phyloP scores from a whole-genome alignment of 768 basidiomycete species.

The Trametes sanguinea region DNA sequence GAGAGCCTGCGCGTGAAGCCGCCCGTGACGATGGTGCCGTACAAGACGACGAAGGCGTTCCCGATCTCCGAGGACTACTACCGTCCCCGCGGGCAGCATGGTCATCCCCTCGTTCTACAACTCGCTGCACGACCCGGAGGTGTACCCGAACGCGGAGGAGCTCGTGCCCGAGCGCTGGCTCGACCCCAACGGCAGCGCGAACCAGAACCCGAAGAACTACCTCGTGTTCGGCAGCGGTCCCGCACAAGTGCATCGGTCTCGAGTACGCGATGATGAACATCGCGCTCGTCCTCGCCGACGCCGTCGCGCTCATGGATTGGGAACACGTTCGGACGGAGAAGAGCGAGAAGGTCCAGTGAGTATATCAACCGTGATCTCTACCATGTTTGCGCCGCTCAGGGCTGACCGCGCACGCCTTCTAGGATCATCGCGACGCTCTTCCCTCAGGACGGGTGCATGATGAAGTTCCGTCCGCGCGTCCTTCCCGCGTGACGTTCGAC shows the following conservation, averaged over 20 bases:
- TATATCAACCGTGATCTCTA: slow-evolving; percentile 25
- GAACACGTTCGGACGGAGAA: slow-evolving; percentile 81
- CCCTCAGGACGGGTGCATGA: slow-evolving; percentile 87
- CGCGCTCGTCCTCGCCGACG: slow-evolving; percentile 80
- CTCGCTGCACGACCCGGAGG: slow-evolving; percentile 84
- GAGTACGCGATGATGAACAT: slow-evolving; percentile 96
- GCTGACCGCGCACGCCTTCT: neutral
- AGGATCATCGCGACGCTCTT: slow-evolving; percentile 97
- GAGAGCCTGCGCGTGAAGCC: slow-evolving; percentile 91
- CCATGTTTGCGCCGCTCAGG: neutral
- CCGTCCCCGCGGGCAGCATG: slow-evolving; percentile 89
- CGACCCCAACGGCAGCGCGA: slow-evolving; percentile 75
- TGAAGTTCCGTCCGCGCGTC: slow-evolving; percentile 71
- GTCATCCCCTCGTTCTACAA: slow-evolving; percentile 93
- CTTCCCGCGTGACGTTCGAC: slow-evolving; percentile 11
- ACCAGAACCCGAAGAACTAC: slow-evolving; percentile 89
- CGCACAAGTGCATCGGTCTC: slow-evolving; percentile 88
- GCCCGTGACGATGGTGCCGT: slow-evolving; percentile 99
- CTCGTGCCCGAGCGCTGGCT: slow-evolving; percentile 94
- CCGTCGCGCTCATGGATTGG: slow-evolving; percentile 78
- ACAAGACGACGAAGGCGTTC: slow-evolving; percentile 86
- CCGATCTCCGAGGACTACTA: slow-evolving; percentile 91
- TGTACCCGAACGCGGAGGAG: slow-evolving; percentile 84
- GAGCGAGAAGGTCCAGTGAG: slow-evolving; percentile 82
- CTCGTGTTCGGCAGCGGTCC: slow-evolving; percentile 94